Percentiles rank a stretch among this genome's conserved stretches.
Evolutionary conservation across 1,284 basidiomycete species (phyloP).

Genomic region (Tremellales sp.): DNA sequence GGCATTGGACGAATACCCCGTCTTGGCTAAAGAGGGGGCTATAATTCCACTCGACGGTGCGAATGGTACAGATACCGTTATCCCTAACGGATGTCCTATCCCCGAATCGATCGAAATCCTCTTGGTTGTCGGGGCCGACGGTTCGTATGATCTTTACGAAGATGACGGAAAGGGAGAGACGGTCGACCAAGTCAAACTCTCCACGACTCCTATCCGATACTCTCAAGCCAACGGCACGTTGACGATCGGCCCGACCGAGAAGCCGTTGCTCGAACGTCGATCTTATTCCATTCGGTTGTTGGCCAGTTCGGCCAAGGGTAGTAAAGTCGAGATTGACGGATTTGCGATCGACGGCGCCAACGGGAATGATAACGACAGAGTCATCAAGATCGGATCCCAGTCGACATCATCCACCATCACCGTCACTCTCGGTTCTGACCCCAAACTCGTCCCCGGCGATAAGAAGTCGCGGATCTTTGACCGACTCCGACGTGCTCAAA

Average conservation of each 20-base stretch:
- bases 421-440: background rate
- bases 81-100: constrained; percentile 9
- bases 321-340: background rate
- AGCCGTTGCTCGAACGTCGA: constrained; percentile 1
- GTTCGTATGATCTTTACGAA: constrained; percentile 11
- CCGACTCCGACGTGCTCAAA: background rate
- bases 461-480: background rate
- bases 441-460: background rate
- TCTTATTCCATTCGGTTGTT: constrained; percentile 8
- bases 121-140: constrained; percentile 10
- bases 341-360: background rate
- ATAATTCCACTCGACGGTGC: constrained; percentile 17
- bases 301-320: background rate
- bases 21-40: constrained; percentile 14
- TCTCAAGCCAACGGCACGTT: constrained; percentile 8
- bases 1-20: constrained; percentile 11
- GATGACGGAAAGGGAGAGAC: constrained; percentile 10
- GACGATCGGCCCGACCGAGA: constrained; percentile 6
- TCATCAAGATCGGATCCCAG: background rate
- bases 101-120: constrained; percentile 14
- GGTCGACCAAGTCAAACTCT: constrained; percentile 6
- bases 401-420: background rate
- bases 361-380: too few relatives aligned
- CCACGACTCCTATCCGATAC: constrained; percentile 8
- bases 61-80: background rate